Percentiles rank a stretch among this genome's conserved stretches.
Evolutionary conservation across 106 monocot genomes (phyloP).

Genomic region (Cymbidium sinense): DNA sequence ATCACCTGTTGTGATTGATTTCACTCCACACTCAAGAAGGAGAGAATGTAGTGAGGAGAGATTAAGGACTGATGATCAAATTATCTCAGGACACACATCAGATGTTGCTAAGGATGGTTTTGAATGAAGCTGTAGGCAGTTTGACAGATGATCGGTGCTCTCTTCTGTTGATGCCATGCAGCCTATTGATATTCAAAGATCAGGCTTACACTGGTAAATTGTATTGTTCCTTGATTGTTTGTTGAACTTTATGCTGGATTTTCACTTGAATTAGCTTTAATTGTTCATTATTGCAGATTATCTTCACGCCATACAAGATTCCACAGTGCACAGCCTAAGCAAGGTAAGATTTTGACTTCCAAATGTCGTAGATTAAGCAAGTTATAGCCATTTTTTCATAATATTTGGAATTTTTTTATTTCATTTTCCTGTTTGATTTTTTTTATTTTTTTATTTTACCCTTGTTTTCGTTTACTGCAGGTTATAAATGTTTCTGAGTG

Average conservation of each 20-base stretch:
- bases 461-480: conserved; percentile 16
- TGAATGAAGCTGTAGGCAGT: not conserved
- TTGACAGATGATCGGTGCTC: conserved; percentile 23
- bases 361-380: not conserved
- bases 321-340: conserved; percentile 35
- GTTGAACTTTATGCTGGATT: conserved; percentile 1
- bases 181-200: conserved; percentile 95
- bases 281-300: conserved; percentile 38
- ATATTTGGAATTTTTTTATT: not conserved
- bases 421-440: not conserved
- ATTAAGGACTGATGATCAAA: not conserved
- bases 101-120: conserved; percentile 4
- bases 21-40: conserved; percentile 60
- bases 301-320: conserved; percentile 74
- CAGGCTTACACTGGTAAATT: conserved; percentile 70
- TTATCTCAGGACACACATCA: not conserved
- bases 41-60: not conserved
- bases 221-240: not conserved
- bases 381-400: not conserved
- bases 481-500: conserved; percentile 37
- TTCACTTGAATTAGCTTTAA: not conserved
- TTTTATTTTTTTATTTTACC: not conserved
- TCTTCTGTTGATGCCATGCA: conserved; percentile 69
- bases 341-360: conserved; percentile 26
- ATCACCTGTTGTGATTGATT: conserved; percentile 72